Base-by-base conservation (phyloP, 2,329 filamentous ascomycete genomes). In the Fusarium nygamai region DNA sequence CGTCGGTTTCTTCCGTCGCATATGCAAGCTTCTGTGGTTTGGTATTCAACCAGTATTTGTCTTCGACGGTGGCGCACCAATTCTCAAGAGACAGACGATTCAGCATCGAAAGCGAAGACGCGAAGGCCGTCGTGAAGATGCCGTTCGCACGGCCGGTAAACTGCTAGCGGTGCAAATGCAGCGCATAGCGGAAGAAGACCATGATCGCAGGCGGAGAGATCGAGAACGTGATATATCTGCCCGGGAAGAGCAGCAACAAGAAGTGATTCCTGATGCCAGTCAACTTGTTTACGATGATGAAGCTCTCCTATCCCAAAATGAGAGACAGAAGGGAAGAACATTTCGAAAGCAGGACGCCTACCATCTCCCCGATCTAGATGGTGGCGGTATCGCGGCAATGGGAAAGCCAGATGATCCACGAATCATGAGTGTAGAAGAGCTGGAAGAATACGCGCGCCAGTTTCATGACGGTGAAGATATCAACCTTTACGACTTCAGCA, bases 41-140 rank as follows among this genome's bases (percentile, higher is more conserved):
- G 96, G 97, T 57, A 98, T 99, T 82, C 94, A 93, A 73, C 97
- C 96, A 0, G 95, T 99, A 50, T 99, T 99, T 82, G 95, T 99
- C 20, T 99, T 99, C 82, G 96, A 99, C 84, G 96, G 97, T 69
- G 96, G 96, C 48, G 97, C 96, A 0, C 97, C 97, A 1, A 87
- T 91, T 6, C 87, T 99, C 73, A 99, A 99, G 86, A 89, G 96
- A 64, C 93, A 97, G 81, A 99, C 96, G 0, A 95, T 99, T 69
- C 91, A 91, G 69, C 90, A 88, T 59, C 88, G 96, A 47, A 95
- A 95, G 82, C 89, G 89, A 68, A 88, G 95, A 69, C 89, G 96
- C 41, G 96, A 99, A 81, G 96, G 96, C 1, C 88, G 95, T 67
- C 89, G 95, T 53, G 96, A 99, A 74, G 96, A 99, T 93, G 96